Base-by-base conservation (phyloP, 352 stramenopile genomes). In the Detonula confervacea region DNA sequence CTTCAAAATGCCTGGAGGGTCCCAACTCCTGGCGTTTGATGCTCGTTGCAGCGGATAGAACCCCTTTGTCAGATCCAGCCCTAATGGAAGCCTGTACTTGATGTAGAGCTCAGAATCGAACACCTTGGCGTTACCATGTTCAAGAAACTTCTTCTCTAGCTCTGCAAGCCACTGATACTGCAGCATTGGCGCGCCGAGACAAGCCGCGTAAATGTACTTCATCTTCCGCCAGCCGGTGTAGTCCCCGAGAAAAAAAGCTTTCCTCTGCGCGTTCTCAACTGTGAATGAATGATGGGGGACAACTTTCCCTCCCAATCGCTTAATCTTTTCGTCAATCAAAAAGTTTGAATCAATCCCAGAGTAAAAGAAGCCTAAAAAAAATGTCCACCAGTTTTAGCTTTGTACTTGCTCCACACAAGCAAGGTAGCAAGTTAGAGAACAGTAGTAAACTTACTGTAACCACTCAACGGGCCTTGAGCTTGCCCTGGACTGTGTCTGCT, bases 151-250 rank as follows among this genome's bases (percentile, higher is more conserved):
- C 44, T 80, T 12, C 57, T 81, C 73, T 18, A 87, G 52, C 27
- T 80, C 51, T 44, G 44, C 30, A 42, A 87, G 27, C 79, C 79
- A 87, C 52, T 87, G 20, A 60, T 61, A 61, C 37, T 87, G 73
- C 35, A 87, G 30, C 61, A 87, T 80, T 11, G 73, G 79, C 16
- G 52, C 59, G 33, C 79, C 79, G 30, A 87, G 49, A 42, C 68
- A 68, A 12, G 59, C 70, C 14, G 79, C 79, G 24, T 65, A 57
- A 46, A 87, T 77, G 37, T 87, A 87, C 46, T 87, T 87, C 14
- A 56, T 25, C 25, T 81, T 81, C n/a, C 73, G 70, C 73, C 73
- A 82, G 52, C 33, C 29, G 12, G 12, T 67, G 29, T 67, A 62
- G 46, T 81, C 65, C 24, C 55, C 54, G 7, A 81, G 56, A 44